Evolutionary conservation across 768 basidiomycete genomes (phyloP), one percentile per base, ranked within the genome.

Genomic region (Russula sp.): DNA sequence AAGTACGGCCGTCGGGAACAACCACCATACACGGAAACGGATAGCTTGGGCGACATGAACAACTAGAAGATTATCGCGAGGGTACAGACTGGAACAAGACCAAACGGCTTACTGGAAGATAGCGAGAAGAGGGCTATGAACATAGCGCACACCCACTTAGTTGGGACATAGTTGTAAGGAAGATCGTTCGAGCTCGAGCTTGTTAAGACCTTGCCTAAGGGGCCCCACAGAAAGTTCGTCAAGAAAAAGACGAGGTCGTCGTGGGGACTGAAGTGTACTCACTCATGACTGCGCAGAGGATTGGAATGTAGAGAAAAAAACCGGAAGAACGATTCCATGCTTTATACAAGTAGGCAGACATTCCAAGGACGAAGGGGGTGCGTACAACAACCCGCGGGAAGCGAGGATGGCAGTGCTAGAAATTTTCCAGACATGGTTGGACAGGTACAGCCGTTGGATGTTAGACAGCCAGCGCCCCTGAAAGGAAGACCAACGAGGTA

Each of bases 21-120:
- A 13, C 55, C 55, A 67, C 14, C 73, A 70, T 16, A 66, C 69
- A 31, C 71, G 83, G 5, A 60, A 75, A 27, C 27, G 27, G 27
- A 27, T 27, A 27, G 27, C 27, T 27, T 27, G 27, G 2, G 27
- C 27, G 27, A 27, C 27, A 27, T 27, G 27, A 27, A 27, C 27
- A 27, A 27, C 27, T 27, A 27, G 27, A 27, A 27, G 1, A 27
- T 27, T 27, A 27, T 27, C 27, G 27, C 27, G 27, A 27, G 27
- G 27, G 27, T 27, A 27, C 27, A 27, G 27, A 27, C 27, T 27
- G 2, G 27, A 27, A 16, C 35, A 37, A 8, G 8, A 22, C 27
- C 4, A 6, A 22, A 39, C 13, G 11, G 37, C 61, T 35, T 34
- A 59, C 61, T 14, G 31, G 52, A 50, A 5, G 61, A 62, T 31